Evolutionary conservation across 345 rosid genomes (phyloP).

Genomic region (Eutrema yunnanense): DNA sequence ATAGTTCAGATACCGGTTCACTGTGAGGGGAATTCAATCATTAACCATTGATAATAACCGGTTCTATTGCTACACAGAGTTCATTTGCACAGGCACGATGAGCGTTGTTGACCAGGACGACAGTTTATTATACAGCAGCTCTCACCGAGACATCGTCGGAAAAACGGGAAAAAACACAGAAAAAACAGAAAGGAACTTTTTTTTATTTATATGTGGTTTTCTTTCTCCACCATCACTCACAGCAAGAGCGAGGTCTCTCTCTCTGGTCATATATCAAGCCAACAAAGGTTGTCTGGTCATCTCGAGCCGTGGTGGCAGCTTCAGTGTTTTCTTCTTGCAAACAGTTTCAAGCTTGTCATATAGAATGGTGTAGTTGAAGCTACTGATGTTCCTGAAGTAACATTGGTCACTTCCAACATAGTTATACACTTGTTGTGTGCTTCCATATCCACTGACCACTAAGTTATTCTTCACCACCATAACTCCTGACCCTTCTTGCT

Average conservation of each 20-base stretch:
- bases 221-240: neutral
- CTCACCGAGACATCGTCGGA: neutral
- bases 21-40: neutral
- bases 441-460: slow-evolving; percentile 42
- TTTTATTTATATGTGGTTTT: neutral
- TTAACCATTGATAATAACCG: neutral
- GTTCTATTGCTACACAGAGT: neutral
- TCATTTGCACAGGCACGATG: neutral
- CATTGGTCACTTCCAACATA: slow-evolving; percentile 46
- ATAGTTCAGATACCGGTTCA: neutral
- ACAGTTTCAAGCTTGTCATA: slow-evolving; percentile 37
- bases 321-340: slow-evolving; percentile 29
- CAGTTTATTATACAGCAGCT: neutral
- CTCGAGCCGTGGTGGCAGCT: slow-evolving; percentile 1
- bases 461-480: slow-evolving; percentile 44
- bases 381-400: slow-evolving; percentile 73
- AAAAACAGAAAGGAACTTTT: neutral
- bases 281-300: neutral
- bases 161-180: neutral
- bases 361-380: slow-evolving; percentile 54
- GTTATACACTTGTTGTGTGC: slow-evolving; percentile 51
- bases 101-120: neutral
- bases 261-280: slow-evolving; percentile 8
- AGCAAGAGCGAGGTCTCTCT: neutral
- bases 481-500: slow-evolving; percentile 49